A percentile compares a stretch with the other conserved stretches of the same genome.
phyloP scores from a whole-genome alignment of 176 grass and related monocot genomes.

The Bolboschoenus planiculmis region DNA sequence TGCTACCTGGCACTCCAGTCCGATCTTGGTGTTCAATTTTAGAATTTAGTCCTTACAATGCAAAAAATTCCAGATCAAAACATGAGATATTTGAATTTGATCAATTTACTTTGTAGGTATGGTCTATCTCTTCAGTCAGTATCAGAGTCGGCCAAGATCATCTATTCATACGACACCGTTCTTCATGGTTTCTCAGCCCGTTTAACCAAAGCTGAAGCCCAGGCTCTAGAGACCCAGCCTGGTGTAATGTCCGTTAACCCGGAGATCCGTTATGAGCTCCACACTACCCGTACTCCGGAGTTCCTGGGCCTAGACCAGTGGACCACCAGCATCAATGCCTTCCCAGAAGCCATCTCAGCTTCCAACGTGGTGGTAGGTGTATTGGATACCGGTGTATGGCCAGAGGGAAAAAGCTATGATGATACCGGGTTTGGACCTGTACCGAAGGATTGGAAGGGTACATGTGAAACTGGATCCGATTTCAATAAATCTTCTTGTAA shows the following conservation, averaged over 20 bases:
- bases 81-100: background rate
- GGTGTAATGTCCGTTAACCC: slow-evolving; percentile 68
- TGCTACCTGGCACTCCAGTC: background rate
- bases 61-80: background rate
- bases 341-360: slow-evolving; percentile 37
- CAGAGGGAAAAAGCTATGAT: slow-evolving; percentile 71
- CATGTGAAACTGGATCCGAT: slow-evolving; percentile 64
- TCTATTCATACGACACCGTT: slow-evolving; percentile 80
- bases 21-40: background rate
- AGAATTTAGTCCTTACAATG: background rate
- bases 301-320: slow-evolving; percentile 56
- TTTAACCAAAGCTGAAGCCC: slow-evolving; percentile 56
- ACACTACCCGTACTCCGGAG: slow-evolving; percentile 79
- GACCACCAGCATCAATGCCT: background rate
- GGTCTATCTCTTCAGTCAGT: slow-evolving; percentile 72
- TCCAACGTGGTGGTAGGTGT: slow-evolving; percentile 72
- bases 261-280: slow-evolving; percentile 82
- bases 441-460: slow-evolving; percentile 70
- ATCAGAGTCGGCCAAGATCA: slow-evolving; percentile 49
- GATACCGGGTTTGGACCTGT: slow-evolving; percentile 59
- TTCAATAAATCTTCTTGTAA: slow-evolving; percentile 74
- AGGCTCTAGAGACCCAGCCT: slow-evolving; percentile 38
- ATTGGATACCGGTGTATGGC: slow-evolving; percentile 91
- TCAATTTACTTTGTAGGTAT: slow-evolving; percentile 29
- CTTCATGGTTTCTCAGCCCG: slow-evolving; percentile 71